phyloP scores from a whole-genome alignment of 2,329 filamentous ascomycete genomes.

The Domatiomyces catenatus region DNA sequence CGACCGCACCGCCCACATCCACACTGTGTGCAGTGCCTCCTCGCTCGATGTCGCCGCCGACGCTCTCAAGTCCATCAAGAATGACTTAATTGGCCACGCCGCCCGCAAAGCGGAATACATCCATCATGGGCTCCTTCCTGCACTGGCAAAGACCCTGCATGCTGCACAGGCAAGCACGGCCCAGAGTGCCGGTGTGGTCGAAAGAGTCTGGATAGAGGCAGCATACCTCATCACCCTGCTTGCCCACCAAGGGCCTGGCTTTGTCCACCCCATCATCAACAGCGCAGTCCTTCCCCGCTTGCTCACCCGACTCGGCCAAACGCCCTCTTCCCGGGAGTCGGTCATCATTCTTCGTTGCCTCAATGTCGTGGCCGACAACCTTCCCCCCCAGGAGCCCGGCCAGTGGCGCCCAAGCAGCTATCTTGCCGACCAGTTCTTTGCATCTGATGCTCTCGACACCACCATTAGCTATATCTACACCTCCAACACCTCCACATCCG shows the following conservation, averaged over 20 bases:
- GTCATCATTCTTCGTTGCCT: slow-evolving; percentile 61
- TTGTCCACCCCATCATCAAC: slow-evolving; percentile 58
- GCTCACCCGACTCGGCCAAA: slow-evolving; percentile 50
- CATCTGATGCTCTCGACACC: slow-evolving; percentile 43
- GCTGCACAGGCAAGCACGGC: slow-evolving; percentile 2
- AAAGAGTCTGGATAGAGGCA: slow-evolving; percentile 50
- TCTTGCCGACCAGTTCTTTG: slow-evolving; percentile 52
- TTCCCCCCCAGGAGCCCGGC: slow-evolving; percentile 39
- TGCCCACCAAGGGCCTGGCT: slow-evolving; percentile 66
- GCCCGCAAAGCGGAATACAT: slow-evolving; percentile 74
- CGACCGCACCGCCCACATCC: background rate
- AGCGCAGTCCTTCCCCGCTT: slow-evolving; percentile 55
- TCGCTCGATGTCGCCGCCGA: background rate
- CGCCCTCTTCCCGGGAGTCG: slow-evolving; percentile 48
- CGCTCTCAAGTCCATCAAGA: slow-evolving; percentile 45
- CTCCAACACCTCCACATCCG: slow-evolving; percentile 30
- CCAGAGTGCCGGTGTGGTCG: slow-evolving; percentile 25
- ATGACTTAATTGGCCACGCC: slow-evolving; percentile 74
- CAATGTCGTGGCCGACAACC: slow-evolving; percentile 53
- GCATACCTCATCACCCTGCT: slow-evolving; percentile 73
- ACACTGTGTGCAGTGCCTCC: background rate
- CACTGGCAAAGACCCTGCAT: slow-evolving; percentile 34
- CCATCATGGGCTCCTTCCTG: slow-evolving; percentile 45
- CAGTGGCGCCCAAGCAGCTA: slow-evolving; percentile 34
- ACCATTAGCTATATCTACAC: slow-evolving; percentile 48